Percentiles rank a stretch among this genome's conserved stretches.
Evolutionary conservation across 352 stramenopile species (phyloP).

Genomic region (Globisporangium nodosum): DNA sequence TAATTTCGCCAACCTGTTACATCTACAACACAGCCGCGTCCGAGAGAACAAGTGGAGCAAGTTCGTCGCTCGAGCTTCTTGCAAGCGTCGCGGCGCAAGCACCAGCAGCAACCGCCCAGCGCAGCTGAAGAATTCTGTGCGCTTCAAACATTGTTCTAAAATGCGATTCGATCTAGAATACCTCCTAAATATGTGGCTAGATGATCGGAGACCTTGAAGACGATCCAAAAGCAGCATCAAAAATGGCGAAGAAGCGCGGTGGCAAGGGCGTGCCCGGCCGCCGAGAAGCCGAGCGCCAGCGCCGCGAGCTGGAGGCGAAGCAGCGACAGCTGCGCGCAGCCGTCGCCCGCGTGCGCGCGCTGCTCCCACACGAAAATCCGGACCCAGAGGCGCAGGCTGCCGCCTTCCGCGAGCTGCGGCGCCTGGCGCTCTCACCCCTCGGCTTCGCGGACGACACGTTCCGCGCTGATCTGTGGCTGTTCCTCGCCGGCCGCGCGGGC

Average conservation of each 20-base stretch:
- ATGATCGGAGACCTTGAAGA: too few species aligned
- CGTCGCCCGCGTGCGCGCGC: slow-evolving; percentile 20
- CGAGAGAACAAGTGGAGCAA: background rate
- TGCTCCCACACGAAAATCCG: background rate
- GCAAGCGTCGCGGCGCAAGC: slow-evolving; percentile 5
- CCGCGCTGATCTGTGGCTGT: slow-evolving; percentile 52
- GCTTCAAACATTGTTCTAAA: background rate
- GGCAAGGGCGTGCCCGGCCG: slow-evolving; percentile 30
- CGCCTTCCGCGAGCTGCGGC: slow-evolving; percentile 49
- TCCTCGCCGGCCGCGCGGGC: slow-evolving; percentile 32
- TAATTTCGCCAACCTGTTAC: background rate
- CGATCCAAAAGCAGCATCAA: too few species aligned
- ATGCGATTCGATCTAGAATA: too few species aligned
- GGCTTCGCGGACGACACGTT: slow-evolving; percentile 60
- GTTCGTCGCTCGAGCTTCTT: slow-evolving; percentile 5
- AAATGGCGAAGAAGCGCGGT: slow-evolving; percentile 36
- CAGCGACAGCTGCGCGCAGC: slow-evolving; percentile 38
- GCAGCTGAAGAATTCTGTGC: background rate
- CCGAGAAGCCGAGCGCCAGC: slow-evolving; percentile 29
- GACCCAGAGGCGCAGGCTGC: slow-evolving; percentile 3
- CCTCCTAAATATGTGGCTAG: too few species aligned
- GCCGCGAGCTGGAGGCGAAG: slow-evolving; percentile 42
- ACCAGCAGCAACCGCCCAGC: slow-evolving; percentile 14
- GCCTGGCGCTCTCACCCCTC: slow-evolving; percentile 44
- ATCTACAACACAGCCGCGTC: background rate